Evolutionary conservation across 306 rosid species (phyloP).

Genomic region (Coriaria nepalensis): DNA sequence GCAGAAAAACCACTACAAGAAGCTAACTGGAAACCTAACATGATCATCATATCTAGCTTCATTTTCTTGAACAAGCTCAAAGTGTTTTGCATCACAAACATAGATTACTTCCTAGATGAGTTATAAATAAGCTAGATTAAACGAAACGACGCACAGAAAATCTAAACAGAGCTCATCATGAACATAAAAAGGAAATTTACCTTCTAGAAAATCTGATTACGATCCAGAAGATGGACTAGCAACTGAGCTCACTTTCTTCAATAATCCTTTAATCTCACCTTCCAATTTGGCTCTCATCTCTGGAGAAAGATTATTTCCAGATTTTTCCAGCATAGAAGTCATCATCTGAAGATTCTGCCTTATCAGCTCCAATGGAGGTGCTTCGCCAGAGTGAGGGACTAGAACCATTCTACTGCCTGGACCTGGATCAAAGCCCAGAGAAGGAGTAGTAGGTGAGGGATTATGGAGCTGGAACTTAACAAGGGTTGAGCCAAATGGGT

Average conservation of each 20-base stretch:
- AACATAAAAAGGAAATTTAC: background rate
- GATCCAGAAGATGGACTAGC: constrained; percentile 21
- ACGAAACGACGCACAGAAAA: too few relatives aligned
- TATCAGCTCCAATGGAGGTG: constrained; percentile 39
- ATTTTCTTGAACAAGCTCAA: too few relatives aligned
- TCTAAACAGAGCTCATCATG: constrained; percentile 7
- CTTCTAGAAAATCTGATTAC: background rate
- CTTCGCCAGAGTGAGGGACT: constrained; percentile 21
- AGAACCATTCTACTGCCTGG: constrained; percentile 5
- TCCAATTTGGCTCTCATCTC: constrained; percentile 53
- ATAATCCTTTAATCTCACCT: constrained; percentile 45
- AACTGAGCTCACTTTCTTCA: constrained; percentile 61
- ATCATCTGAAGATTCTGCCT: constrained; percentile 61
- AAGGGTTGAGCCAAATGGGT: constrained; percentile 40
- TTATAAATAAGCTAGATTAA: too few relatives aligned
- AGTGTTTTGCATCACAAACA: too few relatives aligned
- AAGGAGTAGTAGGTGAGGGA: constrained; percentile 16
- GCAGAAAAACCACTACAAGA: too few relatives aligned
- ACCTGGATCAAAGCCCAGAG: constrained; percentile 12
- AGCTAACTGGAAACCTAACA: too few relatives aligned
- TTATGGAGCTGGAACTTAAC: constrained; percentile 36
- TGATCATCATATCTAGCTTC: too few relatives aligned
- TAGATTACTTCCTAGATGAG: too few relatives aligned
- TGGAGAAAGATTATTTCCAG: constrained; percentile 53
- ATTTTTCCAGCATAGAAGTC: constrained; percentile 48